phyloP scores from a whole-genome alignment of 2,329 filamentous ascomycete species.

The Dothistroma pini region DNA sequence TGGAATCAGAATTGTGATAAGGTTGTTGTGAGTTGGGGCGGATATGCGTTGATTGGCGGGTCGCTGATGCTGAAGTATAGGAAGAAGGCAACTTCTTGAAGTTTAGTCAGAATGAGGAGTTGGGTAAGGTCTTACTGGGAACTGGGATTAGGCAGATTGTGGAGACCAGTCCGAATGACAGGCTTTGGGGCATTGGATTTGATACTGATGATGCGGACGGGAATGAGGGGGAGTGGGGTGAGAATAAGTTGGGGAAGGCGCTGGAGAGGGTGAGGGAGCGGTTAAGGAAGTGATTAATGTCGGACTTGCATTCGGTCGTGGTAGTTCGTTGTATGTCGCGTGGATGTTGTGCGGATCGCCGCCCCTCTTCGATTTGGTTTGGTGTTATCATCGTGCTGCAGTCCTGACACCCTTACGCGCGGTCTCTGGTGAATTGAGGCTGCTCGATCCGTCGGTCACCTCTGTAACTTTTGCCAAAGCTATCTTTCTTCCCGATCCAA shows the following conservation, averaged over 20 bases:
- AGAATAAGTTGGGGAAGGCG: slow-evolving; percentile 35
- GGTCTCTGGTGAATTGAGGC: too few relatives aligned
- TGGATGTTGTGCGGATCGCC: too few relatives aligned
- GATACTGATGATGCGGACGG: slow-evolving; percentile 31
- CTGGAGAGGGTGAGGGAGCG: slow-evolving; percentile 35
- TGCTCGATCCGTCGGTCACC: too few relatives aligned
- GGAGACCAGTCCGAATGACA: slow-evolving; percentile 37
- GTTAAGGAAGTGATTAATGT: slow-evolving; percentile 1
- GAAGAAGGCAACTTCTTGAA: slow-evolving; percentile 35
- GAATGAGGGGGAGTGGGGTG: slow-evolving; percentile 32
- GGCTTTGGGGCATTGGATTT: slow-evolving; percentile 37
- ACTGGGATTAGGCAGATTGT: slow-evolving; percentile 34
- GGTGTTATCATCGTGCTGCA: too few relatives aligned
- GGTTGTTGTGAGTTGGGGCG: slow-evolving; percentile 23
- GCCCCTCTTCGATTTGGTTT: too few relatives aligned
- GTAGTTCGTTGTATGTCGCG: too few relatives aligned
- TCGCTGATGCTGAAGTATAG: not conserved
- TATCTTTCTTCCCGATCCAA: not conserved
- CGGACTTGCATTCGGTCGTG: not conserved
- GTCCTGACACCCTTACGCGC: too few relatives aligned
- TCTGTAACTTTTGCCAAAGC: too few relatives aligned
- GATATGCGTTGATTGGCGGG: not conserved
- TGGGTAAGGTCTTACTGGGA: slow-evolving; percentile 28
- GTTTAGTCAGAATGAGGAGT: slow-evolving; percentile 32
- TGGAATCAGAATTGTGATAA: slow-evolving; percentile 30